These are phyloP conservation scores for Ilyonectria mors-panacis DNA, from an alignment of 2,329 filamentous ascomycete genomes.

Conservation along the genomic window DNA sequence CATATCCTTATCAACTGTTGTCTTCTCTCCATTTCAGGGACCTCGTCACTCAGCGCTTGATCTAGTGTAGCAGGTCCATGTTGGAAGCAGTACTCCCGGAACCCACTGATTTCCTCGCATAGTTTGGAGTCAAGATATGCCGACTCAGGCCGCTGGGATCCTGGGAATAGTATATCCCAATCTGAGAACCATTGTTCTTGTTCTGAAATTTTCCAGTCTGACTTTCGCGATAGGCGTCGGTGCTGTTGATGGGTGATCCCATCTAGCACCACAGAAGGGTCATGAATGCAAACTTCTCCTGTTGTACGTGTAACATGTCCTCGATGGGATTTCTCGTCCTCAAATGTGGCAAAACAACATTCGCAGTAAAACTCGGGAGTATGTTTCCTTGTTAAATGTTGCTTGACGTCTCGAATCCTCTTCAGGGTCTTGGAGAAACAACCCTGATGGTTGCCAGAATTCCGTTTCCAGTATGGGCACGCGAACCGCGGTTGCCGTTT, in stretches of 20 bases:
- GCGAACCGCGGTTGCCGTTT: background rate
- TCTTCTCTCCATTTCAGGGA: background rate
- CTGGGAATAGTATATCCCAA: background rate
- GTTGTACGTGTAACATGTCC: background rate
- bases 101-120: background rate
- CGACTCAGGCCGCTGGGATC: background rate
- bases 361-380: background rate
- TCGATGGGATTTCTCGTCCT: background rate
- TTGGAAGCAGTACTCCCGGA: background rate
- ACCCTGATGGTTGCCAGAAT: background rate
- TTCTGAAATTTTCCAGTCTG: background rate
- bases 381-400: background rate
- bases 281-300: background rate
- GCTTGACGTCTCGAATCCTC: background rate
- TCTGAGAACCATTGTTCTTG: background rate
- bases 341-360: background rate
- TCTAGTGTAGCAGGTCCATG: background rate
- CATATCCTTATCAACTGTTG: background rate
- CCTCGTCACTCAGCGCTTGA: background rate
- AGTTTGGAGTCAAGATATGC: background rate
- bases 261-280: background rate
- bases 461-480: background rate
- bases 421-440: background rate
- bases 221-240: background rate
- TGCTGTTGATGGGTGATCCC: background rate